Evolutionary conservation across 768 basidiomycete genomes (phyloP).

Genomic region (Austroboletus eburneus): DNA sequence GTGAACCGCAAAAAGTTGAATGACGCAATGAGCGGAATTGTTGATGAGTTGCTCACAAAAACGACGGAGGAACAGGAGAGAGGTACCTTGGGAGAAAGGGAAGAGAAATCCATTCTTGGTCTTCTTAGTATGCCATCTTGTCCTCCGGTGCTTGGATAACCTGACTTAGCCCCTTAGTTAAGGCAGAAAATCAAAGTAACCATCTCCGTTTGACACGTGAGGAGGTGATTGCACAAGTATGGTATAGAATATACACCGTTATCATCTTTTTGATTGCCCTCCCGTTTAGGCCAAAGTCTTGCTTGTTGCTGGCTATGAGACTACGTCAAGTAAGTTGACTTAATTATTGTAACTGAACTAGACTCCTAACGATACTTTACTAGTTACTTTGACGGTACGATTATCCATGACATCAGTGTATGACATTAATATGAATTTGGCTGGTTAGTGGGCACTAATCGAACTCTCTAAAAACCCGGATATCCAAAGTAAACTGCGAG

Average conservation of each 20-base stretch:
- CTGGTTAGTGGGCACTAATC: not conserved
- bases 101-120: conserved; percentile 38
- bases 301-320: conserved; percentile 39
- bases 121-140: conserved; percentile 26
- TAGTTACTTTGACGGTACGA: not conserved
- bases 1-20: conserved; percentile 25
- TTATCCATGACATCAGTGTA: not conserved
- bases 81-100: conserved; percentile 23
- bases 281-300: conserved; percentile 32
- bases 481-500: no score
- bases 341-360: not conserved
- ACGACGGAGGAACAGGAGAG: conserved; percentile 32
- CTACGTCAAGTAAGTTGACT: conserved; percentile 32
- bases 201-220: conserved; percentile 35
- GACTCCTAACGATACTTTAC: not conserved
- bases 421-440: not conserved
- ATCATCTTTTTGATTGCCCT: not conserved
- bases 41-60: conserved; percentile 29
- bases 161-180: conserved; percentile 33
- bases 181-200: conserved; percentile 29
- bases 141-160: not conserved
- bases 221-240: conserved; percentile 38
- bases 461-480: not conserved
- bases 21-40: conserved; percentile 31
- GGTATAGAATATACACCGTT: not conserved